phyloP scores from a whole-genome alignment of 148 eudicot genomes.

The Rhododendron molle region DNA sequence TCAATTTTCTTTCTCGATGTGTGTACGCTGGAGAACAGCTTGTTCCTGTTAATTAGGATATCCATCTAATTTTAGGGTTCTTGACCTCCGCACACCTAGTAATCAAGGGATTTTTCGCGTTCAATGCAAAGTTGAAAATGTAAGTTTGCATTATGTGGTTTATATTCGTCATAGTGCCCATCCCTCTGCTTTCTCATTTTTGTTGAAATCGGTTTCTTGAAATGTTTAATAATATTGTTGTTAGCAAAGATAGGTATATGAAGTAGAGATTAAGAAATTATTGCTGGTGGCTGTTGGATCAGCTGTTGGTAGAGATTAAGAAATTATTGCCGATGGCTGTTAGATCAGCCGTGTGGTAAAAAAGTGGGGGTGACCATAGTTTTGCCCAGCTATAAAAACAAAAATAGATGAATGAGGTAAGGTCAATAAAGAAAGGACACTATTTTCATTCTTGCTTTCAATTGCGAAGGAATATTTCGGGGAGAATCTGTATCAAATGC shows the following conservation, averaged over 20 bases:
- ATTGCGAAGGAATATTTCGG: background rate
- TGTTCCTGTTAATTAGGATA: constrained; percentile 85
- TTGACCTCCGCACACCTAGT: constrained; percentile 84
- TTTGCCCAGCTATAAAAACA: too few relatives aligned
- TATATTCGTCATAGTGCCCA: background rate
- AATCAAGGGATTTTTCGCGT: constrained; percentile 73
- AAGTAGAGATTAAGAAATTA: background rate
- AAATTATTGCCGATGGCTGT: too few relatives aligned
- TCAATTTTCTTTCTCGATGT: constrained; percentile 12
- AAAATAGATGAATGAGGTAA: background rate
- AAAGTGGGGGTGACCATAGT: too few relatives aligned
- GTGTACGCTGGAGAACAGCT: constrained; percentile 78
- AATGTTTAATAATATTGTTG: background rate
- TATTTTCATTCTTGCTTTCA: too few relatives aligned
- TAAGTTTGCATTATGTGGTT: constrained; percentile 15
- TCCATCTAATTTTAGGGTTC: constrained; percentile 69
- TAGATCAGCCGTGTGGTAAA: background rate
- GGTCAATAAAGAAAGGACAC: too few relatives aligned
- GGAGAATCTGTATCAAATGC: background rate
- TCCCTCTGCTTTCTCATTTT: background rate
- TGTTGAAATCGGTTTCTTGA: background rate
- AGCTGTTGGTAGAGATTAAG: background rate
- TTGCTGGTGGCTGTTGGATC: background rate
- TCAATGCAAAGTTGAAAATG: constrained; percentile 63
- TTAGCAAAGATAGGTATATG: background rate